Evolutionary conservation across 2,329 filamentous ascomycete species (phyloP).

Genomic region (Leptographium procerum): DNA sequence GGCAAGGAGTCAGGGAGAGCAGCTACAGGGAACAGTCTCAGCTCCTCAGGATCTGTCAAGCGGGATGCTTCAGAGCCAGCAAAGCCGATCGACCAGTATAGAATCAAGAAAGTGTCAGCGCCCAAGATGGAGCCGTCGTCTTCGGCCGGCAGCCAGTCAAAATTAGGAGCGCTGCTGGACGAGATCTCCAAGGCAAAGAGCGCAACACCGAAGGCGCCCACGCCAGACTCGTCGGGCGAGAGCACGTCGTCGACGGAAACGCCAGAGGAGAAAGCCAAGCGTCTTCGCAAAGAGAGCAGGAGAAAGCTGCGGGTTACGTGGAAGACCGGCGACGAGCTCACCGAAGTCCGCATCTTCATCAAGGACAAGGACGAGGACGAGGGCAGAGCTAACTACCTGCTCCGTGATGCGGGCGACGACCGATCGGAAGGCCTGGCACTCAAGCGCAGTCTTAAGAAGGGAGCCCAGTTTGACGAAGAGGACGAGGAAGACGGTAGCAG

Average conservation of each 20-base stretch:
- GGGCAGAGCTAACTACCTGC: slow-evolving; percentile 55
- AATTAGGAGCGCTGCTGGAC: slow-evolving; percentile 43
- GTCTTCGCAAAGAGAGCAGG: slow-evolving; percentile 61
- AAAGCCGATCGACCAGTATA: slow-evolving; percentile 1
- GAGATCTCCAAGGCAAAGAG: slow-evolving; percentile 42
- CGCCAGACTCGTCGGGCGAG: slow-evolving; percentile 31
- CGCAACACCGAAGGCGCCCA: slow-evolving; percentile 23
- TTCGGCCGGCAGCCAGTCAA: slow-evolving; percentile 26
- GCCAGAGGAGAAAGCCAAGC: slow-evolving; percentile 52
- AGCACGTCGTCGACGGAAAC: slow-evolving; percentile 42
- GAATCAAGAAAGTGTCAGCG: slow-evolving; percentile 15
- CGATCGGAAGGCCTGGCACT: slow-evolving; percentile 61
- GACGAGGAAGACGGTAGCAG: slow-evolving; percentile 38
- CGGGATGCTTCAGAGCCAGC: neutral
- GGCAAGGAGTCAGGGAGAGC: slow-evolving; percentile 11
- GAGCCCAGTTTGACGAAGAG: slow-evolving; percentile 3
- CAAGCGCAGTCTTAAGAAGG: slow-evolving; percentile 40
- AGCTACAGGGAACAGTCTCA: neutral
- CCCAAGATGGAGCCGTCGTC: slow-evolving; percentile 21
- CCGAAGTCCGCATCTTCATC: slow-evolving; percentile 56
- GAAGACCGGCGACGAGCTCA: slow-evolving; percentile 55
- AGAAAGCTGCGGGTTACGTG: slow-evolving; percentile 60
- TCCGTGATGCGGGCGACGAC: slow-evolving; percentile 61
- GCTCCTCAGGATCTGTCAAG: neutral
- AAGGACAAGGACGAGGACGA: slow-evolving; percentile 66